Evolutionary conservation across 306 rosid genomes (phyloP), one percentile per base, ranked within the genome.

Genomic region (Neltuma alba): DNA sequence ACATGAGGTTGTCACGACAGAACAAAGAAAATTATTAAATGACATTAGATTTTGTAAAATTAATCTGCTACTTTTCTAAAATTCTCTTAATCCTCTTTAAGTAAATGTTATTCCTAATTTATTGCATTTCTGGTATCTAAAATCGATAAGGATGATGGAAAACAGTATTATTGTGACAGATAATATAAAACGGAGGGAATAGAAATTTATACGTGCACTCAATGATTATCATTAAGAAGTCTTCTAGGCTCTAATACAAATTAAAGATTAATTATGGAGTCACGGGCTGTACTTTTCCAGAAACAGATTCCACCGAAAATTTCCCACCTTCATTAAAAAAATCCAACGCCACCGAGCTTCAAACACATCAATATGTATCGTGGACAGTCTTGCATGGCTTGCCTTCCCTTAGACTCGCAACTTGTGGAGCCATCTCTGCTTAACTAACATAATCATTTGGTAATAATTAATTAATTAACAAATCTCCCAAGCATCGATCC

Each of bases 211-310:
- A 10, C 5, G 7, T 12, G 36, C 65, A 4, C 65, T 27, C 33
- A 58, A 58, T 58, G 65, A 58, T 58, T 58, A 58, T 27, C 9
- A 58, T 58, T 27, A 58, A 58, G 34, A 25, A 58, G 36, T 58
- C 36, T 58, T 58, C 36, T 58, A 58, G 18, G n/a, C n/a, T 54
- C 13, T 25, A 25, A 33, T 57, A 64, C 37, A 38, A 20, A 4
- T 67, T 27, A 58, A 25, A 23, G 18, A 25, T 13, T 75, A 38
- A 41, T 25, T 27, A 36, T 27, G 41, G 76, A 55, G 61, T 86
- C 84, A 86, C 84, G 89, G 84, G 80, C 37, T 41, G 12, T 67
- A 37, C 54, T 65, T 40, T 45, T 44, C 81, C 25, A 34, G 63
- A 18, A 12, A 72, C 16, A 74, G 71, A 75, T 74, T 79, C 77